Percentiles rank a stretch among this genome's conserved stretches.
Conservation (phyloP, 345 rosid species). For the Microthlaspi erraticum region DNA sequence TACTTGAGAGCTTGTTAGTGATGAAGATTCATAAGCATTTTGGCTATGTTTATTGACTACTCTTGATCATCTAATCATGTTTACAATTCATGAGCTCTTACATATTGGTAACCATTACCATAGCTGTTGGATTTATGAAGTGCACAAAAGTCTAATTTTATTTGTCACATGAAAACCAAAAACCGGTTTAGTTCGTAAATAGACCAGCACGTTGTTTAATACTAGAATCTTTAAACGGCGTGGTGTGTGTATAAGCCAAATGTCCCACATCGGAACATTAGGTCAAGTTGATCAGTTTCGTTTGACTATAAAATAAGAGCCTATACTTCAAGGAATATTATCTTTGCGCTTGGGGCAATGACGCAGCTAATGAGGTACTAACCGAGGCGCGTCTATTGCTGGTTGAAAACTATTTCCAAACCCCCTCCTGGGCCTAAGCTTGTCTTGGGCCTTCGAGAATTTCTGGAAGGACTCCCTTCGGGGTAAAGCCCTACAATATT, state of each 20-base stretch:
- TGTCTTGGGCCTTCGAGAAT: conserved; percentile 16
- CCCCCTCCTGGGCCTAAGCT: conserved; percentile 20
- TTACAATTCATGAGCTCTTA: neutral
- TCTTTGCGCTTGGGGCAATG: conserved; percentile 16
- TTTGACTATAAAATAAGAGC: neutral
- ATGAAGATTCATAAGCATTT: conserved; percentile 1
- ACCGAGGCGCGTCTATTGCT: conserved; percentile 2
- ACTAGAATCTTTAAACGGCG: neutral
- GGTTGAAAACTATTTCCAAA: conserved; percentile 20
- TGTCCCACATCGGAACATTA: conserved; percentile 3
- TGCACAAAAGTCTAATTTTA: no score
- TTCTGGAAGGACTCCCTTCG: conserved; percentile 12
- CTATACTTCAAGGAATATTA: neutral
- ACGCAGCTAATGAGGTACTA: conserved; percentile 1
- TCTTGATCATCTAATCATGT: neutral
- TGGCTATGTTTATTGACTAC: neutral
- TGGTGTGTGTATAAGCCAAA: neutral
- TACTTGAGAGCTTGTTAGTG: neutral
- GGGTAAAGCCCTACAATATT: conserved; percentile 13
- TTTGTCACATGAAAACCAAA: no score
- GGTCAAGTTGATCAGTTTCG: neutral
- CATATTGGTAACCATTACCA: neutral
- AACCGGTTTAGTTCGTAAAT: no score
- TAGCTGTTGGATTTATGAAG: neutral
- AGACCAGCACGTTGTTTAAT: neutral